phyloP scores from a whole-genome alignment of 495 filamentous ascomycete species.

The Aspergillus ellipticus region DNA sequence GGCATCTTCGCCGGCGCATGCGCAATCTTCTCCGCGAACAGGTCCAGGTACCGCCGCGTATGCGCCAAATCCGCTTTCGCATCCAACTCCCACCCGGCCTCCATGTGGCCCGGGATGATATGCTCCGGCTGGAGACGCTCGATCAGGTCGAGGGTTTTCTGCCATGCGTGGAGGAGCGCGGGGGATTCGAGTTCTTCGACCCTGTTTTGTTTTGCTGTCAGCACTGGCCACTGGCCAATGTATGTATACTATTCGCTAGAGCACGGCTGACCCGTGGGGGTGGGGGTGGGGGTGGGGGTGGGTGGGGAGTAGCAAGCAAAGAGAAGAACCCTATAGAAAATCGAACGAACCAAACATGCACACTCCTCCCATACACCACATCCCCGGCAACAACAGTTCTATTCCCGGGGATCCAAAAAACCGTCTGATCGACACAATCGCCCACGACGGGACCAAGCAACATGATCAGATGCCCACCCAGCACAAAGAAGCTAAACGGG shows the following conservation, averaged over 20 bases:
- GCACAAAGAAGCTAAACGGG: conserved; percentile 20
- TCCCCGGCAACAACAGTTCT: conserved; percentile 19
- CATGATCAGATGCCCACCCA: conserved; percentile 18
- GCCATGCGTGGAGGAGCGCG: conserved; percentile 23
- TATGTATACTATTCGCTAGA: too few species aligned
- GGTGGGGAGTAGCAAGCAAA: too few species aligned
- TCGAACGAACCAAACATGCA: conserved; percentile 8
- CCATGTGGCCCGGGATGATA: conserved; percentile 27
- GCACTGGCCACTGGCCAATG: too few species aligned
- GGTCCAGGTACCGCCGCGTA: conserved; percentile 13
- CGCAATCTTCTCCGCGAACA: conserved; percentile 25
- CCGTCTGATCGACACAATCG: conserved; percentile 23
- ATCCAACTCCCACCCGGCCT: conserved; percentile 25
- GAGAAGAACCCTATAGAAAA: background rate
- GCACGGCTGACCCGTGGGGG: too few species aligned
- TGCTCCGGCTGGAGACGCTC: conserved; percentile 15
- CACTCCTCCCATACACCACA: conserved; percentile 21
- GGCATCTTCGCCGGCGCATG: conserved; percentile 17
- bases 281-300: too few species aligned
- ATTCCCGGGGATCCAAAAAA: conserved; percentile 21
- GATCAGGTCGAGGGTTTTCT: conserved; percentile 22
- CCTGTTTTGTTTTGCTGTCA: too few species aligned
- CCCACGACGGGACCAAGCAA: conserved; percentile 20
- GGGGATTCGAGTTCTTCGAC: conserved; percentile 28
- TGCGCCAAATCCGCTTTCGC: conserved; percentile 23